A percentile compares a stretch with the other conserved stretches of the same genome.
Evolutionary conservation across 2,329 filamentous ascomycete species (phyloP).

Genomic region (Fusarium verrucosum): DNA sequence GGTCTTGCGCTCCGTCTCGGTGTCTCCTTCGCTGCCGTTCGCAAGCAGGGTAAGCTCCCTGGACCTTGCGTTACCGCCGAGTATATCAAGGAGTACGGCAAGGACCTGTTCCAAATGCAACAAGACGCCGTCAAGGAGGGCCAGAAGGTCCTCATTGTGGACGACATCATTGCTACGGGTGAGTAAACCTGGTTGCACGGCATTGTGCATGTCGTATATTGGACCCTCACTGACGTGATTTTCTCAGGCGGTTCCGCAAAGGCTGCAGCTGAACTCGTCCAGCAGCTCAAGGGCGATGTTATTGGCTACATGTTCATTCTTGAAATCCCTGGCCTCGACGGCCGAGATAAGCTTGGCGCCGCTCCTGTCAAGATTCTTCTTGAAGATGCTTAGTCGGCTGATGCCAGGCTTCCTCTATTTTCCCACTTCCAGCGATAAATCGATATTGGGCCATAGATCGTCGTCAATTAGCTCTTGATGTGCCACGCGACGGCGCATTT

Average conservation of each 20-base stretch:
- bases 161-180: slow-evolving; percentile 99
- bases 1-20: slow-evolving; percentile 84
- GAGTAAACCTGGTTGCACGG: slow-evolving; percentile 50
- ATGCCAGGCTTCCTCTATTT: slow-evolving; percentile 17
- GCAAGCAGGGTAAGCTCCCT: slow-evolving; percentile 96
- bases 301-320: slow-evolving; percentile 95
- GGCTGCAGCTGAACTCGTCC: slow-evolving; percentile 86
- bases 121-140: slow-evolving; percentile 82
- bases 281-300: slow-evolving; percentile 84
- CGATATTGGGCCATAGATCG: slow-evolving; percentile 25
- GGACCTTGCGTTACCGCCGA: slow-evolving; percentile 85
- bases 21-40: slow-evolving; percentile 88
- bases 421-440: slow-evolving; percentile 26
- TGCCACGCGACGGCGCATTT: slow-evolving; percentile 22
- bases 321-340: slow-evolving; percentile 92
- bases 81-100: slow-evolving; percentile 96
- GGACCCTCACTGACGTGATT: slow-evolving; percentile 30
- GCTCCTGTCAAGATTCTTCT: slow-evolving; percentile 84
- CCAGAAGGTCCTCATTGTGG: slow-evolving; percentile 90
- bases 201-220: slow-evolving; percentile 8
- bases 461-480: slow-evolving; percentile 21
- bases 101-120: slow-evolving; percentile 97
- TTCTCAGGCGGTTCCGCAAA: slow-evolving; percentile 84
- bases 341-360: slow-evolving; percentile 85
- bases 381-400: slow-evolving; percentile 53